Percentiles rank a stretch among this genome's conserved stretches.
phyloP scores from a whole-genome alignment of 2,329 filamentous ascomycete genomes.

The Diaporthe aspalathi region DNA sequence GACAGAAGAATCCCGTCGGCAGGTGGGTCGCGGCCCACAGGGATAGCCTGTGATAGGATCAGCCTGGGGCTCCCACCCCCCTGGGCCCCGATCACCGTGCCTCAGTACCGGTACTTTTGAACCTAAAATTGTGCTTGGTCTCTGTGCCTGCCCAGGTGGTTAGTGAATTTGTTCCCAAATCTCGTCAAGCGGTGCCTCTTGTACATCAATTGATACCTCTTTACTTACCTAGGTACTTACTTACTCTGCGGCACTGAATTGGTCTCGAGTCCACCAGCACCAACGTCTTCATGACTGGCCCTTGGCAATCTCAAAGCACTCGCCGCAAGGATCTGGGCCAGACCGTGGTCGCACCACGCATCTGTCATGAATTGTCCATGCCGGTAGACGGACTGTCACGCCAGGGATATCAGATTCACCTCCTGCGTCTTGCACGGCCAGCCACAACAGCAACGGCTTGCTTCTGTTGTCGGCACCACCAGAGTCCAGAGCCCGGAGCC shows the following conservation, averaged over 20 bases:
- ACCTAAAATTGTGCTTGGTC: constrained; percentile 16
- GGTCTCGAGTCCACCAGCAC: too few species aligned
- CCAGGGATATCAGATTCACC: constrained; percentile 21
- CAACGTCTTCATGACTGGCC: too few species aligned
- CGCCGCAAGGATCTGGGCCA: neutral
- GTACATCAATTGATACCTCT: too few species aligned
- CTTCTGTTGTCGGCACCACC: constrained; percentile 14
- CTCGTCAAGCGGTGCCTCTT: neutral
- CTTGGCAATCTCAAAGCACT: neutral
- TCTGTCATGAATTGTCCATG: constrained; percentile 32
- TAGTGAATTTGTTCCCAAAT: too few species aligned
- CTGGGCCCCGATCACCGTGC: neutral
- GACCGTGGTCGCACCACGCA: constrained; percentile 21
- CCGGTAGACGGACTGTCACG: constrained; percentile 33
- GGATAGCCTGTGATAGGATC: constrained; percentile 3
- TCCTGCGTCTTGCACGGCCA: constrained; percentile 27
- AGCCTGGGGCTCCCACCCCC: constrained; percentile 5
- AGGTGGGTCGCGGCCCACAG: constrained; percentile 19
- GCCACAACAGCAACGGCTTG: constrained; percentile 21
- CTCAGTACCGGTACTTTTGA: constrained; percentile 17
- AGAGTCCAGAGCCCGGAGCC: neutral
- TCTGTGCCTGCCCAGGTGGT: too few species aligned
- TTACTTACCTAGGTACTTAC: too few species aligned
- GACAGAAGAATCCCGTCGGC: constrained; percentile 15
- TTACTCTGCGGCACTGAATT: too few species aligned